Evolutionary conservation across 2,329 filamentous ascomycete species (phyloP), one percentile per base, ranked within the genome.

Genomic region (Fusarium pseudocircinatum): DNA sequence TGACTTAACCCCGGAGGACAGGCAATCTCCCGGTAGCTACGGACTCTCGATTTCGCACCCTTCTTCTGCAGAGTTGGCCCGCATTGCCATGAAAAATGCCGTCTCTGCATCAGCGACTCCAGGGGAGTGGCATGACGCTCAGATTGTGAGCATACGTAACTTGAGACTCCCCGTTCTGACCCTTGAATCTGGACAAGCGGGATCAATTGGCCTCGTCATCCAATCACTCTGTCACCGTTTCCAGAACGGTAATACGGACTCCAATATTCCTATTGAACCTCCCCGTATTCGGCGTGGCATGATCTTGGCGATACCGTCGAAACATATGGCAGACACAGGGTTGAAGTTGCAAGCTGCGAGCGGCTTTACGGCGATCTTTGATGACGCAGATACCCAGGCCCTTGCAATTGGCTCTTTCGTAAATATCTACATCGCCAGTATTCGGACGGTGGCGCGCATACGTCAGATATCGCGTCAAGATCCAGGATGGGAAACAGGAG

Each of bases 401-500:
- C 85, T 98, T 12, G 87, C 88, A 1, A 83, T 90, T 2, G 93
- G 93, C 3, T 91, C 88, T 44, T 85, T 92, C 39, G 91, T 95
- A 10, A 95, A 97, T 36, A 89, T 96, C 2, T 98, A 98, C 78
- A 90, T 95, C 44, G 94, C 94, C 24, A 98, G 95, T 78, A 91
- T 98, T 20, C 89, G 96, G 14, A 93, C 95, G 3, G 90, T 93
- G 1, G 95, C 94, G 2, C 91, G 92, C 67, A 89, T 98, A 3
- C 80, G 93, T 32, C 87, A 88, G 37, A 86, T 92, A 16, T 84
- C 79, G 37, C 65, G 62, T 12, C 74, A 74, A 61, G 73, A 74
- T 37, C 71, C 67, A 12, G 76, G 75, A 15, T 74, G 76, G 37
- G 76, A 78, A 26, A 53, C 77, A 6, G 76, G 79, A 30, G 74